Base-by-base conservation (phyloP, 2,329 filamentous ascomycete species). In the Waltergamsia citrina region DNA sequence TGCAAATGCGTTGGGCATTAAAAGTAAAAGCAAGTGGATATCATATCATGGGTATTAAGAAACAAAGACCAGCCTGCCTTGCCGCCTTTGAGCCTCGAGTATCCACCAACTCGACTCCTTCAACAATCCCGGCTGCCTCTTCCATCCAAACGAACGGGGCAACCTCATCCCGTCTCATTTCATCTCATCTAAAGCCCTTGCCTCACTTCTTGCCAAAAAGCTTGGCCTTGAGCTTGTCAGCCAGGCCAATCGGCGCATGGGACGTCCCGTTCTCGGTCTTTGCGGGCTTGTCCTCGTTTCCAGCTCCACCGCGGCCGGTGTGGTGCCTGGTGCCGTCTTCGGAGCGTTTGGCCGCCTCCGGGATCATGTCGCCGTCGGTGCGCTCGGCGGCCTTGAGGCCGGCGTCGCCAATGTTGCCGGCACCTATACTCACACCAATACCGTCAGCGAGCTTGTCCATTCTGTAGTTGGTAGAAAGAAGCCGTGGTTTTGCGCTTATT, bases 271-370 rank as follows among this genome's bases (percentile, higher is more conserved):
- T 42, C 23, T 51, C 41, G 19, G 44, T 40, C 33, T 47, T 48
- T 35, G 37, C 55, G 46, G 23, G 41, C 15, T 15, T 43, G 44
- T 67, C 59, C 50, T 67, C 68, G 51, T 78, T 78, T 33, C 72
- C 74, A 8, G 67, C 71, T 38, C 74, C 74, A 47, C 74, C 74
- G 21, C 74, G 72, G 37, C 74, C 74, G 26, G 65, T 67, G 57
- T 78, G 73, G 52, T 63, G 69, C 12, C 73, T 65, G 32, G 57
- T 54, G 47, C 60, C 65, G 12, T 73, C 65, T 32, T 57, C 54
- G 18, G 61, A 57, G 18, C 71, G 67, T 33, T 63, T 49, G 16
- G 73, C 73, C 14, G 50, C 59, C 31, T 70, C 66, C 28, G 74
- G 71, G 14, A 78, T 48, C 26, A 71, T 38, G 32, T 74, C 71